Percentiles rank a stretch among this genome's conserved stretches.
Evolutionary conservation across 1,284 basidiomycete species (phyloP).

Genomic region (Neonothopanus nambi): DNA sequence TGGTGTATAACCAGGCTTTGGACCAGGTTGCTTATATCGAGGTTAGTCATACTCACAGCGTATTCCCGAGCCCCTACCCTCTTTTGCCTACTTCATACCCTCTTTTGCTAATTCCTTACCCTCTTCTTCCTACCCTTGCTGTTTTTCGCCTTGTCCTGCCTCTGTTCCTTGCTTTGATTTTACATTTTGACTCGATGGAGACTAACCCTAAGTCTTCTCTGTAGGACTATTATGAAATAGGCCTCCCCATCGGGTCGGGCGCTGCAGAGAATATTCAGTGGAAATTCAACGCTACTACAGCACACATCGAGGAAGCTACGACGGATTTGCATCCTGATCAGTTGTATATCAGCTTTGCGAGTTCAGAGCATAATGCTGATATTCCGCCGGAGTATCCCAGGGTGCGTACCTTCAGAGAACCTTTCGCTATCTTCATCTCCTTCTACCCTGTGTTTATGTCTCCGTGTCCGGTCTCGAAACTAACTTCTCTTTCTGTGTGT

Average conservation of each 20-base stretch:
- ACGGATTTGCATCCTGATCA: slow-evolving; percentile 32
- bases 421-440: too few species aligned
- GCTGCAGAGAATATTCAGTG: slow-evolving; percentile 36
- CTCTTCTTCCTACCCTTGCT: too few species aligned
- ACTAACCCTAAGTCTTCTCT: too few species aligned
- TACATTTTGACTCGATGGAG: too few species aligned
- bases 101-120: not conserved
- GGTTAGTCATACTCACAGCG: slow-evolving; percentile 19
- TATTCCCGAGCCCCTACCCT: too few species aligned
- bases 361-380: slow-evolving; percentile 32
- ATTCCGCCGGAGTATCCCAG: slow-evolving; percentile 28
- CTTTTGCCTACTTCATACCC: not conserved
- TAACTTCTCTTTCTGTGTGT: too few species aligned
- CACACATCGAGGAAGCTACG: slow-evolving; percentile 37
- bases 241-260: slow-evolving; percentile 31
- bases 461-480: too few species aligned
- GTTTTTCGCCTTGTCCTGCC: too few species aligned
- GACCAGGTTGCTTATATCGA: slow-evolving; percentile 42
- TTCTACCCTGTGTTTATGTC: too few species aligned
- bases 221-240: slow-evolving; percentile 42
- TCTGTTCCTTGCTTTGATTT: too few species aligned
- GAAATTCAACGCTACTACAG: slow-evolving; percentile 38
- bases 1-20: slow-evolving; percentile 38
- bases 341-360: slow-evolving; percentile 46
- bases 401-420: too few species aligned